Conservation (phyloP, 2,329 filamentous ascomycete species). For the Trichoderma guizhouense region DNA sequence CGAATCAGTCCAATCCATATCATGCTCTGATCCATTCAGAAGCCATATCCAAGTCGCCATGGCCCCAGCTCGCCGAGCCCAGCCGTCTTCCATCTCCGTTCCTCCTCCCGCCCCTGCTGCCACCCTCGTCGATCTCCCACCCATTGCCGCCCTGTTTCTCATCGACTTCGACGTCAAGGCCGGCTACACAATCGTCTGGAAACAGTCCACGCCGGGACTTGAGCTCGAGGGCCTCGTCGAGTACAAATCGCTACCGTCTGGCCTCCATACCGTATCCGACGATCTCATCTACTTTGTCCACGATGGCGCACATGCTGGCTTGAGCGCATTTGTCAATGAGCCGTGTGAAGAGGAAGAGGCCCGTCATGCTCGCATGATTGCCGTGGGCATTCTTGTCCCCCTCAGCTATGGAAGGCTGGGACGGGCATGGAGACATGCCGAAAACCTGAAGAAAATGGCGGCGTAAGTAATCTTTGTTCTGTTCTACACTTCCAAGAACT, state of each 20-base stretch:
- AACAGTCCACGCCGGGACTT: conserved; percentile 66
- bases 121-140: conserved; percentile 32
- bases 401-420: conserved; percentile 82
- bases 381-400: conserved; percentile 84
- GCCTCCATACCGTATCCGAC: conserved; percentile 80
- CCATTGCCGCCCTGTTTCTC: conserved; percentile 74
- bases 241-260: conserved; percentile 93
- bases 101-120: conserved; percentile 29
- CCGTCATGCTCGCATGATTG: conserved; percentile 87
- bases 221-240: conserved; percentile 84
- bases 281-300: conserved; percentile 96
- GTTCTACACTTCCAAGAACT: not conserved
- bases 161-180: conserved; percentile 92
- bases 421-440: conserved; percentile 83
- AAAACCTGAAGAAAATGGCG: conserved; percentile 70
- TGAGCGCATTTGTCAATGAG: conserved; percentile 87
- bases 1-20: conserved; percentile 22
- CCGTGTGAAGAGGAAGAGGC: conserved; percentile 72
- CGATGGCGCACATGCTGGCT: conserved; percentile 70
- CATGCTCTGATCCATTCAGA: conserved; percentile 30
- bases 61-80: conserved; percentile 40
- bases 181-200: conserved; percentile 89
- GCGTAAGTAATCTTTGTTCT: conserved; percentile 45
- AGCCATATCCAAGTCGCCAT: conserved; percentile 27
- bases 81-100: conserved; percentile 40